Percentiles rank a stretch among this genome's conserved stretches.
phyloP scores from a whole-genome alignment of 257 asterid species.

The Buddleja alternifolia region DNA sequence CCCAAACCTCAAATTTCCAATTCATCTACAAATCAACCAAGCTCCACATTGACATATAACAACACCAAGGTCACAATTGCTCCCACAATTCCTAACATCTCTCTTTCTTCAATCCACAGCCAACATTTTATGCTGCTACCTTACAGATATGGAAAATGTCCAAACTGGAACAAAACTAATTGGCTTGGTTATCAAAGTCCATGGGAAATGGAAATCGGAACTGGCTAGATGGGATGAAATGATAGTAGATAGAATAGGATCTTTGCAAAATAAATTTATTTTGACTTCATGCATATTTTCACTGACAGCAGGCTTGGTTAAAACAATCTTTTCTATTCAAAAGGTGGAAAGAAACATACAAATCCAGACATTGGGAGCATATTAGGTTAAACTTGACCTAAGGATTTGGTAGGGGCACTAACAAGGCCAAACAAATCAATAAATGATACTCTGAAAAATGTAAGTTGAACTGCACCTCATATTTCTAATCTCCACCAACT shows the following conservation, averaged over 20 bases:
- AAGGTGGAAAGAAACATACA: constrained; percentile 12
- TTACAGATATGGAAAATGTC: constrained; percentile 1
- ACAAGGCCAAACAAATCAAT: background rate
- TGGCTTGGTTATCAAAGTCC: background rate
- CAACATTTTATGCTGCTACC: constrained; percentile 9
- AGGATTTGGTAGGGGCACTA: background rate
- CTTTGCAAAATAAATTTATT: background rate
- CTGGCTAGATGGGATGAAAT: constrained; percentile 1
- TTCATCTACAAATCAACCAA: background rate
- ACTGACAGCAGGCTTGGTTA: constrained; percentile 13
- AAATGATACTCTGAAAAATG: constrained; percentile 1
- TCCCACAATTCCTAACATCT: constrained; percentile 1
- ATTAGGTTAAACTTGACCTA: background rate
- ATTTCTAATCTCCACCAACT: constrained; percentile 4
- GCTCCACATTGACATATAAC: background rate
- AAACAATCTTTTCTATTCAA: background rate
- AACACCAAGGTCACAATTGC: background rate
- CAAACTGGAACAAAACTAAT: constrained; percentile 19
- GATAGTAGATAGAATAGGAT: background rate
- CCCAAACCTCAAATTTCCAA: background rate
- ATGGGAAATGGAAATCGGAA: constrained; percentile 1
- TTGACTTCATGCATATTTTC: background rate
- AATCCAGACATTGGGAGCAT: background rate
- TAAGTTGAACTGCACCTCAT: background rate
- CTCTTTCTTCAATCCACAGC: background rate